A percentile compares a stretch with the other conserved stretches of the same genome.
Evolutionary conservation across 371 early-diverging fungal genomes (phyloP).

Genomic region (Syncephalastrum racemosum): DNA sequence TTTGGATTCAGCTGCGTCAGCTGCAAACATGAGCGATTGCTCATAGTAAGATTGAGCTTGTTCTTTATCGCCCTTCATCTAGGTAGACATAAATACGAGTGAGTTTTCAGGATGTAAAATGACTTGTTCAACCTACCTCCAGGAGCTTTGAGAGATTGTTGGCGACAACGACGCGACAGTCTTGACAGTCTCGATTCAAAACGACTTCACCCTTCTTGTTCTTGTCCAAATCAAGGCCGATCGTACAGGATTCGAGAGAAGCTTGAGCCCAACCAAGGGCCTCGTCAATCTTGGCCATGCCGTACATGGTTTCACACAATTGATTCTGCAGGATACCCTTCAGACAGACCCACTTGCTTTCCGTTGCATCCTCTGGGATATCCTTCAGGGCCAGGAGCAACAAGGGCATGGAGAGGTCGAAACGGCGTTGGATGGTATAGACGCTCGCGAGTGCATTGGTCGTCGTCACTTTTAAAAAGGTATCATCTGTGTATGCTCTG

Average conservation of each 20-base stretch:
- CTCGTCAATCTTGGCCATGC: constrained; percentile 41
- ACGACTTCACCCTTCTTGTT: background rate
- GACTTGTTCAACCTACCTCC: constrained; percentile 24
- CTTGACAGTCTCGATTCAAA: constrained; percentile 37
- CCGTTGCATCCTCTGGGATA: constrained; percentile 20
- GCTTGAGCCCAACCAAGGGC: constrained; percentile 57
- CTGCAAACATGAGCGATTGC: too few species aligned
- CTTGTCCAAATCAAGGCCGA: background rate
- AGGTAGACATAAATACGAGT: too few species aligned
- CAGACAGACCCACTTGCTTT: constrained; percentile 26
- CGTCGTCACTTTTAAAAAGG: constrained; percentile 23
- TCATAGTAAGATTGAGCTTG: too few species aligned
- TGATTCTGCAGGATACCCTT: constrained; percentile 52
- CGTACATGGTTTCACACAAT: constrained; percentile 48
- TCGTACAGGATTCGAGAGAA: constrained; percentile 35
- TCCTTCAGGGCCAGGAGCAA: constrained; percentile 35
- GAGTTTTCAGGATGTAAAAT: too few species aligned
- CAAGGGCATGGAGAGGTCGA: constrained; percentile 41
- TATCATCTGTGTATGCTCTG: constrained; percentile 3
- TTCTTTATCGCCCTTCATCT: too few species aligned
- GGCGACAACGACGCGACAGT: constrained; percentile 51
- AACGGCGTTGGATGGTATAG: constrained; percentile 48
- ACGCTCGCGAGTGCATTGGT: constrained; percentile 42
- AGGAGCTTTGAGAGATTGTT: constrained; percentile 49
- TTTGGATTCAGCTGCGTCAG: too few species aligned